Conservation (phyloP, 2,329 filamentous ascomycete genomes). For the Arthrobotrys iridis region DNA sequence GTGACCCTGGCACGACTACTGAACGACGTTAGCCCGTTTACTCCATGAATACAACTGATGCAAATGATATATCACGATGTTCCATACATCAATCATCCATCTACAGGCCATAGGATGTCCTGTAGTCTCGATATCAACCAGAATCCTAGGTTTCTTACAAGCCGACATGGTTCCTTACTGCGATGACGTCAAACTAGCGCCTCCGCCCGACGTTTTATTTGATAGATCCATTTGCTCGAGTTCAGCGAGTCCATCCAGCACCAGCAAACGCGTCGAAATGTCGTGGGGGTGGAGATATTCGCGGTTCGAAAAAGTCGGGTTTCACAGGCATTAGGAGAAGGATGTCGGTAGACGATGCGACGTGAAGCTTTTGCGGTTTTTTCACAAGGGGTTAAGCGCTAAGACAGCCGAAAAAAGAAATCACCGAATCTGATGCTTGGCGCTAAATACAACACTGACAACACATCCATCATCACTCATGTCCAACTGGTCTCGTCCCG, state of each 20-base stretch:
- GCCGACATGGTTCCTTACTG: not conserved
- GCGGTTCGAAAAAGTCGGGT: conserved; percentile 37
- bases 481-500: too few relatives aligned
- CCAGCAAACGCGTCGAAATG: conserved; percentile 39
- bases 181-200: conserved; percentile 45
- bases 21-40: not conserved
- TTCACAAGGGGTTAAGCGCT: conserved; percentile 53
- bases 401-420: conserved; percentile 50
- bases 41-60: not conserved
- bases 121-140: not conserved
- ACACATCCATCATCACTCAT: too few relatives aligned
- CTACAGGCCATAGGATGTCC: not conserved
- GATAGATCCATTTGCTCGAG: conserved; percentile 3
- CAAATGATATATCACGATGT: not conserved
- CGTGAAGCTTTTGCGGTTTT: conserved; percentile 53
- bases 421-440: conserved; percentile 1
- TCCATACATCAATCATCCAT: not conserved
- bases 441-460: conserved; percentile 21
- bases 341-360: conserved; percentile 54
- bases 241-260: not conserved
- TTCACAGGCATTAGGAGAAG: conserved; percentile 20
- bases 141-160: not conserved
- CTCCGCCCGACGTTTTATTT: conserved; percentile 54
- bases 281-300: conserved; percentile 48
- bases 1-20: not conserved